Base-by-base conservation (phyloP, 306 rosid species). In the Quercus mongolica region DNA sequence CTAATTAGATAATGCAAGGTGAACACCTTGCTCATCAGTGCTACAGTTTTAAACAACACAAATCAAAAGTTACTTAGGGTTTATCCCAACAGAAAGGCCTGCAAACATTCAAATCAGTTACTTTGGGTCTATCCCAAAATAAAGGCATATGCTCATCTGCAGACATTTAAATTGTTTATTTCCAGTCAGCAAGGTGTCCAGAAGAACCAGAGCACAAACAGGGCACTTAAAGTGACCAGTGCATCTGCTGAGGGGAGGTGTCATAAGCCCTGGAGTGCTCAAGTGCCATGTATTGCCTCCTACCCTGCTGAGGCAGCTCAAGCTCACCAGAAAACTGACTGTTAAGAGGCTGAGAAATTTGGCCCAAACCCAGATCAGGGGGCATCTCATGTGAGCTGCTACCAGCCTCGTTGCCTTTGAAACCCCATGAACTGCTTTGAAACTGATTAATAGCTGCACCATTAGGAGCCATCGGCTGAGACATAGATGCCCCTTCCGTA, bases 201-300 rank as follows among this genome's bases (percentile, higher is more conserved):
- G 69, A 73, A 69, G 74, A 65, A 78, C 78, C 68, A 41, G 80
- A 79, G 23, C 69, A 4, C 44, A 73, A 62, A 49, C 33, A 10
- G 71, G 61, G 70, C 74, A 26, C 7, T 85, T 78, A 94, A 62
- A 92, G 97, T 14, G 97, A 90, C 97, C 99, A 94, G 51, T 86
- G 85, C 78, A 83, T 75, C 71, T 89, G 89, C 83, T 85, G 92
- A 73, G 83, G 46, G 51, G 85, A 76, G 77, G 85, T 77, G 67
- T 85, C 91, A 62, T 76, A 91, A 31, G 80, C 81, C 76, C 90
- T 75, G 17, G 91, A 57, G 80, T 88, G 90, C 76, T 77, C 92
- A 26, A 82, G 76, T 70, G 90, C 97, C 97, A 90, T 85, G 65
- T 83, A 85, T 25, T 88, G 91, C 92, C 95, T 89, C 94, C 97